Evolutionary conservation across 2,329 filamentous ascomycete species (phyloP).

Genomic region (Whalleya microplaca): DNA sequence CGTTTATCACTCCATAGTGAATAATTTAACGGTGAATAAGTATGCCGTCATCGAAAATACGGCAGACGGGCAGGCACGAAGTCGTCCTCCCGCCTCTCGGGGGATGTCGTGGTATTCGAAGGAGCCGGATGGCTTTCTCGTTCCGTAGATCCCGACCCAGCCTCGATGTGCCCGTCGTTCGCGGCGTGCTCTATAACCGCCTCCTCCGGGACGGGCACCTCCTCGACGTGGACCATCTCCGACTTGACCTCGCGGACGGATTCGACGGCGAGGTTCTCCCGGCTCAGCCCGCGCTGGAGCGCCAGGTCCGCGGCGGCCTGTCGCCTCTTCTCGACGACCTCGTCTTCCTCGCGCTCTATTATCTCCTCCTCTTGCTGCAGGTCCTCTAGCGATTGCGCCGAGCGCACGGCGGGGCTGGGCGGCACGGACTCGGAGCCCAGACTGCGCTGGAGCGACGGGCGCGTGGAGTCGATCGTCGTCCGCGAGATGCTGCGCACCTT

Average conservation of each 20-base stretch:
- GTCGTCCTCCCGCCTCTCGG: conserved; percentile 25
- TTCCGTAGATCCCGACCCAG: conserved; percentile 6
- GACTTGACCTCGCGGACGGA: conserved; percentile 38
- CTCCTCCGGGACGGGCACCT: conserved; percentile 32
- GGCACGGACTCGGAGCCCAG: conserved; percentile 35
- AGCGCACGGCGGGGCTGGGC: conserved; percentile 42
- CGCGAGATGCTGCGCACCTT: conserved; percentile 58
- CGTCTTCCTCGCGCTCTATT: conserved; percentile 55
- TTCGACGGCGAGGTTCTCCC: conserved; percentile 42
- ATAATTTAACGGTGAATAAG: too few species aligned
- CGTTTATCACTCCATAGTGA: neutral
- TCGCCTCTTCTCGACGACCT: conserved; percentile 56
- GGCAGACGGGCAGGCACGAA: conserved; percentile 65
- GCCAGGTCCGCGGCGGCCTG: conserved; percentile 57
- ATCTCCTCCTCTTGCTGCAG: conserved; percentile 57
- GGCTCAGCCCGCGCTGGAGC: conserved; percentile 50
- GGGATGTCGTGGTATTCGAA: conserved; percentile 7
- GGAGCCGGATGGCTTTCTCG: conserved; percentile 10
- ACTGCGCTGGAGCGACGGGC: conserved; percentile 30
- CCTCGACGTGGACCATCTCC: conserved; percentile 35
- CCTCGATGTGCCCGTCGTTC: conserved; percentile 22
- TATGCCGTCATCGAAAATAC: conserved; percentile 48
- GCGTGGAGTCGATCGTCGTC: conserved; percentile 56
- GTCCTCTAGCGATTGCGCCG: conserved; percentile 53
- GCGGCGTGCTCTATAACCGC: conserved; percentile 31